These are phyloP conservation scores for Begonia fuchsioides DNA, from an alignment of 306 rosid genomes.

Conservation along the genomic window DNA sequence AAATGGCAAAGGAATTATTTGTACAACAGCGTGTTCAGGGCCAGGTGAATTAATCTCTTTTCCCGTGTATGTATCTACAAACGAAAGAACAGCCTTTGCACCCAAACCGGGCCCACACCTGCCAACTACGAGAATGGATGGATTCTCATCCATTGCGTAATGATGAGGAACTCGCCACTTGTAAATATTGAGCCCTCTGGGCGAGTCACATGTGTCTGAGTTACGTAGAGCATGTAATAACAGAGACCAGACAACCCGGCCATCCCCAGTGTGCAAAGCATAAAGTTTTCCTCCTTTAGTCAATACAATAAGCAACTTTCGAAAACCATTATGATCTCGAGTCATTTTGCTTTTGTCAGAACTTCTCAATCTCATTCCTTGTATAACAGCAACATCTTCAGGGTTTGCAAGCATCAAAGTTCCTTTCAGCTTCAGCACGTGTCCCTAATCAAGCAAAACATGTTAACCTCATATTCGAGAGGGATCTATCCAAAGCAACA, in stretches of 20 bases:
- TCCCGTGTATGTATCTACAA: conserved; percentile 73
- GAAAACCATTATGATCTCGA: conserved; percentile 94
- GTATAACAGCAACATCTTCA: conserved; percentile 76
- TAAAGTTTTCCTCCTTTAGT: conserved; percentile 81
- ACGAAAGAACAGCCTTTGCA: conserved; percentile 58
- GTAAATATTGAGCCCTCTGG: conserved; percentile 64
- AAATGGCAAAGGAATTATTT: conserved; percentile 72
- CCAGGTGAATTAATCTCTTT: conserved; percentile 42
- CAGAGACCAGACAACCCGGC: conserved; percentile 80
- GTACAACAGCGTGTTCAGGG: conserved; percentile 42
- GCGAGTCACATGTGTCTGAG: conserved; percentile 49
- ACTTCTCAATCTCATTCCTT: conserved; percentile 68
- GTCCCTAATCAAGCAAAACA: conserved; percentile 51
- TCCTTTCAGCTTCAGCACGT: conserved; percentile 85
- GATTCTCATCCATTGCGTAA: conserved; percentile 88
- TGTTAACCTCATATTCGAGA: conserved; percentile 10
- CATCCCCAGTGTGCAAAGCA: conserved; percentile 98
- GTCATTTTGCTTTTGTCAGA: conserved; percentile 96
- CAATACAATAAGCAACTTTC: conserved; percentile 77
- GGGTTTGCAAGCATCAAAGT: conserved; percentile 90
- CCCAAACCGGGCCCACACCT: conserved; percentile 53
- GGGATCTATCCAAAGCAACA: too few relatives aligned
- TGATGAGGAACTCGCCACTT: conserved; percentile 99
- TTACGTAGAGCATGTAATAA: conserved; percentile 42
- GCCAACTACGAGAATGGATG: conserved; percentile 71